Evolutionary conservation across 2,329 filamentous ascomycete genomes (phyloP).

Genomic region (Corynespora cassiicola): DNA sequence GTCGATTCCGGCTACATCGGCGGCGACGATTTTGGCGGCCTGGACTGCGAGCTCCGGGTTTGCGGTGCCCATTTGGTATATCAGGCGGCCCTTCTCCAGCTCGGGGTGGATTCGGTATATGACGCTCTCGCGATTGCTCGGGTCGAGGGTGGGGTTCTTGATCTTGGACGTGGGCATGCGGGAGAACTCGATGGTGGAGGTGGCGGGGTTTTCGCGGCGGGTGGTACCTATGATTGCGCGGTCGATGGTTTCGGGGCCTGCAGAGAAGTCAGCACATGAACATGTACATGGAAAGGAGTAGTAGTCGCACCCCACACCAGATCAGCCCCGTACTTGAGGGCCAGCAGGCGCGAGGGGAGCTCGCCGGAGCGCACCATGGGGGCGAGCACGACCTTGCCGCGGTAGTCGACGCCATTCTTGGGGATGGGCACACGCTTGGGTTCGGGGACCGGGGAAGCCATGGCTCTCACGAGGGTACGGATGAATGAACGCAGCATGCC

Average conservation of each 20-base stretch:
- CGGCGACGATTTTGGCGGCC: slow-evolving; percentile 83
- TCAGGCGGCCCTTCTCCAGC: slow-evolving; percentile 74
- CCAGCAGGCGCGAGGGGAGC: slow-evolving; percentile 84
- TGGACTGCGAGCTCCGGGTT: slow-evolving; percentile 82
- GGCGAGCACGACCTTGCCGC: slow-evolving; percentile 90
- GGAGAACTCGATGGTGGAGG: slow-evolving; percentile 84
- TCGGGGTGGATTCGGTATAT: slow-evolving; percentile 86
- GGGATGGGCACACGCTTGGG: slow-evolving; percentile 79
- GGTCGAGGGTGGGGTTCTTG: slow-evolving; percentile 62
- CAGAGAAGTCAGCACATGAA: slow-evolving; percentile 11
- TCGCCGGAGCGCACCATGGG: slow-evolving; percentile 99
- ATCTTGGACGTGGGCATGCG: slow-evolving; percentile 75
- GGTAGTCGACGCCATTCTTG: slow-evolving; percentile 87
- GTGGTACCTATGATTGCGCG: slow-evolving; percentile 87
- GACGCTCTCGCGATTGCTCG: slow-evolving; percentile 65
- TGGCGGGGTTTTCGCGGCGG: slow-evolving; percentile 76
- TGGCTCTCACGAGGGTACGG: slow-evolving; percentile 33
- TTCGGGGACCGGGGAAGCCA: slow-evolving; percentile 35
- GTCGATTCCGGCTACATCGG: slow-evolving; percentile 91
- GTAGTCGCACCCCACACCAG: slow-evolving; percentile 83
- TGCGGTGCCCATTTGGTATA: slow-evolving; percentile 93
- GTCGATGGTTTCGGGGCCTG: slow-evolving; percentile 93
- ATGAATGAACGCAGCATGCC: slow-evolving; percentile 48
- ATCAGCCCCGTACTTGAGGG: slow-evolving; percentile 94
- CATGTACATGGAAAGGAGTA: slow-evolving; percentile 13